Evolutionary conservation across 768 basidiomycete species (phyloP), one percentile per base, ranked within the genome.

Genomic region (Galerina sulciceps): DNA sequence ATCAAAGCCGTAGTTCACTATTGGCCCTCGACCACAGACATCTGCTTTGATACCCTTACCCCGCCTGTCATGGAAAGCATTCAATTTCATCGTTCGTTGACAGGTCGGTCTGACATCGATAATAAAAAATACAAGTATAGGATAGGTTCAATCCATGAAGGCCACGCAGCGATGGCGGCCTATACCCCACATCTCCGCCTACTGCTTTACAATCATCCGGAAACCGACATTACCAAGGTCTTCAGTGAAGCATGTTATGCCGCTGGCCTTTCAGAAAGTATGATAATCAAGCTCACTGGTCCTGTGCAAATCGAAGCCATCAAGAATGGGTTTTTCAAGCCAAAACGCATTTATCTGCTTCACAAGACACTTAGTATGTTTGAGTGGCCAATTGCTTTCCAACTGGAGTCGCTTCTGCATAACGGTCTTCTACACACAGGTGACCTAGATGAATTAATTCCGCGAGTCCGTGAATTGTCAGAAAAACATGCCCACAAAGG

Each of bases 151-250:
- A 64, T 93, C 26, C 79, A 88, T 63, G 69, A 79, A n/a, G 79
- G 81, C 0, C 92, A 93, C 56, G 75, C 67, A 31, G 65, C 70
- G 2, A 79, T 93, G 36, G 85, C 90, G 0, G 85, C 88, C 13
- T 94, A 88, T 63, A 87, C 89, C 1, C 83, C 87, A 47, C 88
- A 92, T 41, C 70, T 94, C 4, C 87, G 89, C 23, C 64, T 93
- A 35, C 65, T 87, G 10, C 76, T 93, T 1, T 81, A 77, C 62
- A 76, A 86, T 17, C 70, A 79, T 45, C 74, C 80, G 9, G 65
- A 73, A n/a, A 63, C 67, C 3, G 84, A 86, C 51, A 73, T 78
- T 49, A 68, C 88, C 4, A 62, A 74, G 13, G 74, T 74, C 26
- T 92, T 94, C 65, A 67, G 74, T 11, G 26, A 73, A 6, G 81